phyloP scores from a whole-genome alignment of 2,329 filamentous ascomycete genomes.

The Fusarium sp. region DNA sequence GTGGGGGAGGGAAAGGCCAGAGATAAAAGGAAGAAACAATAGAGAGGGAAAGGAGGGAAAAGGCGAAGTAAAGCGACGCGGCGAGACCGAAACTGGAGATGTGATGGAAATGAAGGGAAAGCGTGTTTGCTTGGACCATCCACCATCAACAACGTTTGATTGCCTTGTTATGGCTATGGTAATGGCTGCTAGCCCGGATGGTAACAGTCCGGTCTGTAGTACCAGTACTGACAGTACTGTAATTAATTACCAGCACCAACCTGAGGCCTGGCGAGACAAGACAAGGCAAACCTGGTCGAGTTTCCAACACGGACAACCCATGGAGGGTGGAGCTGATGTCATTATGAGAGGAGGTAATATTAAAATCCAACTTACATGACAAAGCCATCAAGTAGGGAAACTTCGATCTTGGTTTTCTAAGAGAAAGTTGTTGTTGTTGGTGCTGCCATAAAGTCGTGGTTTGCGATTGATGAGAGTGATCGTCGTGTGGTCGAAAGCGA shows the following conservation, averaged over 20 bases:
- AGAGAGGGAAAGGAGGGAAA: constrained; percentile 1
- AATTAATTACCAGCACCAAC: constrained; percentile 38
- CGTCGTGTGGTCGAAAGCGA: constrained; percentile 2
- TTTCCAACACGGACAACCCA: constrained; percentile 23
- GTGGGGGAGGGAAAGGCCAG: constrained; percentile 13
- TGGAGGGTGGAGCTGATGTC: constrained; percentile 35
- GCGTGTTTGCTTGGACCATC: constrained; percentile 41
- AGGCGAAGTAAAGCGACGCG: constrained; percentile 20
- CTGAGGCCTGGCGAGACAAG: constrained; percentile 33
- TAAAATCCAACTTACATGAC: constrained; percentile 31
- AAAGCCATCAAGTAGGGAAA: constrained; percentile 40
- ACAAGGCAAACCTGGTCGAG: constrained; percentile 29
- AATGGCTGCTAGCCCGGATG: constrained; percentile 30
- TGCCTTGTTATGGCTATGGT: constrained; percentile 34
- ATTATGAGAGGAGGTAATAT: constrained; percentile 26
- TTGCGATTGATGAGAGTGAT: constrained; percentile 20
- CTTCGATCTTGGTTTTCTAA: constrained; percentile 3
- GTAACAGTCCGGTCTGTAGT: constrained; percentile 12
- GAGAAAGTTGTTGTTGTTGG: constrained; percentile 14
- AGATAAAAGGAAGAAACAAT: not conserved
- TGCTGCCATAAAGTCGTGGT: constrained; percentile 6
- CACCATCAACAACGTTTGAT: constrained; percentile 42
- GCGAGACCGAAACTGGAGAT: constrained; percentile 33
- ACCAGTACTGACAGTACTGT: constrained; percentile 12
- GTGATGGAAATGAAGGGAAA: constrained; percentile 21